These are phyloP conservation scores for Talaromyces piceae DNA, from an alignment of 2,329 filamentous ascomycete genomes.

Conservation along the genomic window DNA sequence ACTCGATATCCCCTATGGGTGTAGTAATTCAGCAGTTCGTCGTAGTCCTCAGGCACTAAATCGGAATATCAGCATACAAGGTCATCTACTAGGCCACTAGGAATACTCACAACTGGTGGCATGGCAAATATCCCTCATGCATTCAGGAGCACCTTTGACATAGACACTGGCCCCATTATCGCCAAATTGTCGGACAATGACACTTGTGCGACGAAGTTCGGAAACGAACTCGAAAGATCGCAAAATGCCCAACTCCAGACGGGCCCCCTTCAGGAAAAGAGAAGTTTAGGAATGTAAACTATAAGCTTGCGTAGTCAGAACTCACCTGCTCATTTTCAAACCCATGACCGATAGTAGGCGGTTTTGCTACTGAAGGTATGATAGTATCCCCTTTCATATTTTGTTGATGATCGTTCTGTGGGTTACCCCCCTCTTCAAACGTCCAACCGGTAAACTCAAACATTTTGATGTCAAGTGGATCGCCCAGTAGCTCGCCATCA, in stretches of 20 bases:
- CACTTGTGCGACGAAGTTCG: conserved; percentile 82
- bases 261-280: conserved; percentile 20
- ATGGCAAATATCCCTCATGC: conserved; percentile 87
- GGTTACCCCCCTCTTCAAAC: conserved; percentile 74
- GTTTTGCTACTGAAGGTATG: conserved; percentile 74
- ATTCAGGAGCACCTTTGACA: conserved; percentile 94
- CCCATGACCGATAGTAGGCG: conserved; percentile 55
- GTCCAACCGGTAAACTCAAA: conserved; percentile 93
- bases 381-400: conserved; percentile 70
- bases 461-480: conserved; percentile 96
- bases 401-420: conserved; percentile 50
- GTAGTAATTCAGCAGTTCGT: conserved; percentile 81
- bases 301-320: not conserved
- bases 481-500: conserved; percentile 81
- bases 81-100: not conserved
- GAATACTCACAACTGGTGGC: conserved; percentile 63
- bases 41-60: conserved; percentile 73
- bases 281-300: not conserved
- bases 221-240: conserved; percentile 94
- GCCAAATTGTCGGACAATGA: conserved; percentile 82
- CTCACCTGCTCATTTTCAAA: conserved; percentile 9
- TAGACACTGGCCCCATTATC: conserved; percentile 78
- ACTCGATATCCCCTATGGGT: conserved; percentile 95
- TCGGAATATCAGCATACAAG: not conserved
- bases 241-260: conserved; percentile 80